phyloP scores from a whole-genome alignment of 148 eudicot genomes.

The Fagopyrum homotropicum region DNA sequence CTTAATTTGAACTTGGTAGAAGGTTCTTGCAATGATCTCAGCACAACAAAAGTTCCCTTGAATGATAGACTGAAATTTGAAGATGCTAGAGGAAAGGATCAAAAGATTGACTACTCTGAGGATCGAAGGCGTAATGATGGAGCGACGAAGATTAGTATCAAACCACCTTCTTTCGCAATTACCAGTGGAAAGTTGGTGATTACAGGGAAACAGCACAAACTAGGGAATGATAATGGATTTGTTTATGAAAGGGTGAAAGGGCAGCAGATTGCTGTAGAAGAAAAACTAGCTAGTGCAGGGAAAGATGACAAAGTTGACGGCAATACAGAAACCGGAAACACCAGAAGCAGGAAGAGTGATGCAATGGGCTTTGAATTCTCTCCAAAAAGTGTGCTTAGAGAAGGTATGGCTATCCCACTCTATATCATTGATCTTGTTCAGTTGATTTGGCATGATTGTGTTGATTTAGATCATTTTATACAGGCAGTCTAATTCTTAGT shows the following conservation, averaged over 20 bases:
- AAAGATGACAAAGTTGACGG: constrained; percentile 1
- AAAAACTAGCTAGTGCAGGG: background rate
- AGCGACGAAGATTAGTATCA: background rate
- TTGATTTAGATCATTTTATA: background rate
- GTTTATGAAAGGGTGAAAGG: background rate
- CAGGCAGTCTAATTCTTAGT: no score
- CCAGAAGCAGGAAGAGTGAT: constrained; percentile 1
- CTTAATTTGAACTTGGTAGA: background rate
- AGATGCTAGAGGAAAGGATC: background rate
- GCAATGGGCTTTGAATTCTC: constrained; percentile 33
- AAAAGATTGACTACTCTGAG: background rate
- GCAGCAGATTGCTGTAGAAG: background rate
- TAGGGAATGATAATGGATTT: constrained; percentile 9
- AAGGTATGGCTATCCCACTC: constrained; percentile 15
- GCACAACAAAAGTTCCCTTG: background rate
- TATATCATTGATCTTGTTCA: background rate
- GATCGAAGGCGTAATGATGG: background rate
- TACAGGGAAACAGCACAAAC: constrained; percentile 7
- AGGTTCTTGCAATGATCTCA: background rate
- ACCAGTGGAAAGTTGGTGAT: background rate
- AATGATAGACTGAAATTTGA: background rate
- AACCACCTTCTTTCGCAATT: background rate
- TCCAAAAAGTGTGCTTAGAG: constrained; percentile 37
- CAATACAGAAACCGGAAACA: constrained; percentile 9
- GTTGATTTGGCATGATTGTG: background rate